Evolutionary conservation across 495 filamentous ascomycete genomes (phyloP), one percentile per base, ranked within the genome.

Genomic region (Neurospora discreta): DNA sequence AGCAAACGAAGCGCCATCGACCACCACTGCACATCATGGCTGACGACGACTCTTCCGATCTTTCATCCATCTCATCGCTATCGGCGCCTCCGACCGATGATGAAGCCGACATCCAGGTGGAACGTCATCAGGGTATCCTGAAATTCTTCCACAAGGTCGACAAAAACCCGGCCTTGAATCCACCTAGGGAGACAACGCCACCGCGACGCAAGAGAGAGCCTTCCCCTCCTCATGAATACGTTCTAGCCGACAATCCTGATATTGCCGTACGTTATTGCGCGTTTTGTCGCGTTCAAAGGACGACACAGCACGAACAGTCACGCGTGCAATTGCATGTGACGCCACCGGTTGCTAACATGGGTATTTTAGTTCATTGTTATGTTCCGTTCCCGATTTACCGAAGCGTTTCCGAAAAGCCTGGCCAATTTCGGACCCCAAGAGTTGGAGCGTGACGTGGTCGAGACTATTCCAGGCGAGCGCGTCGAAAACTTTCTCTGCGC

Each of bases 351-450:
- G 76, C 79, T 75, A 69, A 75, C 69, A 71, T 75, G 71, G 74
- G 58, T 70, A 71, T 6, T 68, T 79, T 77, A 98, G 94, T 97
- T 99, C 81, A 93, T 99, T 81, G 92, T 97, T 75, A 97, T 94
- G 93, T 99, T 97, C 81, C 91, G 95, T 79, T 89, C 92, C 81
- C 92, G 95, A 77, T 98, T 98, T 79, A 89, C 86, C 79, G 93
- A 97, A 52, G 90, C 88, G 72, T 94, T 99, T 73, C 91, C 93
- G 40, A 93, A 93, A 78, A 93, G 92, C 44, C 83, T 96, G 9
- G 85, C 91, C 70, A 92, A 98, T 78, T 91, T 94, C 71, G 95
- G 95, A 30, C 95, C 95, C 30, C 95, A 99, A 81, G 95, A 99
- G 82, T 87, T 99, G 69, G 95, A 99, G 83, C 84, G 87, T 75